Evolutionary conservation across 2,329 filamentous ascomycete species (phyloP), one percentile per base, ranked within the genome.

Genomic region (Colletotrichum scovillei): DNA sequence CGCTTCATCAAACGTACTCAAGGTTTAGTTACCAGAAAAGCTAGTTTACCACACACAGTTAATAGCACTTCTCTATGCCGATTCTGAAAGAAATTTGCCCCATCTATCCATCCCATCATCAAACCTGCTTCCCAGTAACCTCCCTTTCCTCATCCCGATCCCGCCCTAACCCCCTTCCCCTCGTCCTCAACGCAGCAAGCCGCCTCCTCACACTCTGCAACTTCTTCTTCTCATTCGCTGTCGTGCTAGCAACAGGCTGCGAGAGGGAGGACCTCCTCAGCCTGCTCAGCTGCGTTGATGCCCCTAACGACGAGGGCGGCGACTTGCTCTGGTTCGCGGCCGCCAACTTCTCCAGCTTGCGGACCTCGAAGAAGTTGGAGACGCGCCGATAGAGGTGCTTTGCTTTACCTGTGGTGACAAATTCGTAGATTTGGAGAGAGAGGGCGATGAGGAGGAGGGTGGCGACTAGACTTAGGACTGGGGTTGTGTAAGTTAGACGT

Each of bases 381-480:
- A 8, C 19, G 8, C 16, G 28, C 0, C n/a, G 14, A 16, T 55
- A 65, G 3, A 70, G 26, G 5, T 57, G 67, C 35, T 19, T 59
- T 0, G 68, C 68, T 52, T 60, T 58, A 0, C 69, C 69, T 4
- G 60, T 62, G 1, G 73, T 62, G 53, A 75, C 38, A 55, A 75
- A 66, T 22, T 75, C 73, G 28, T 75, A 75, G 2, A 75, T 67
- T 16, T 73, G 53, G 0, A 75, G 59, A 1, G 74, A 75, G 4
- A 75, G n/a, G 5, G 62, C 64, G 42, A 75, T 75, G 35, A 75
- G 69, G 1, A 75, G 22, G 1, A 73, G 11, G 2, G 74, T 75
- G 24, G 60, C 74, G 4, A 75, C 30, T 0, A 75, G 74, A 24
- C 73, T 75, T 2, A 74, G 62, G 1, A 75, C 74, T 75, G 5